Percentiles rank a stretch among this genome's conserved stretches.
Conservation (phyloP, 331 rosid species). For the Rhamnella rubrinervis region DNA sequence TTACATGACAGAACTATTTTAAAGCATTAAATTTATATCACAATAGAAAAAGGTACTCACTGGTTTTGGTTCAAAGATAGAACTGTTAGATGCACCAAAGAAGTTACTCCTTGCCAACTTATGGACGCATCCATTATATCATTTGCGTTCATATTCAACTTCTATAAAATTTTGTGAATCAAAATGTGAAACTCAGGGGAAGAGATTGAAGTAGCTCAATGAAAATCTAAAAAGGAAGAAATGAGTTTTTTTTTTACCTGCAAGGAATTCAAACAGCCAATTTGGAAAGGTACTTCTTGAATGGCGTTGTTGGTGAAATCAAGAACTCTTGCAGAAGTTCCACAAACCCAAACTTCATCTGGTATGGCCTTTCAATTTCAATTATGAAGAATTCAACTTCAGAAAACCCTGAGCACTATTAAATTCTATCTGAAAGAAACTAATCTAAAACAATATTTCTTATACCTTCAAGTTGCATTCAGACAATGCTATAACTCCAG, state of each 20-base stretch:
- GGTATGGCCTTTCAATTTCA: slow-evolving; percentile 62
- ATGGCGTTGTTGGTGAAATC: slow-evolving; percentile 65
- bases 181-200: background rate
- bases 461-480: slow-evolving; percentile 82
- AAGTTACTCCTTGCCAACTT: slow-evolving; percentile 66
- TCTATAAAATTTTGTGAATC: slow-evolving; percentile 46
- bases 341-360: slow-evolving; percentile 76
- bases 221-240: slow-evolving; percentile 20
- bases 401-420: background rate
- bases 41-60: slow-evolving; percentile 48
- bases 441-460: background rate
- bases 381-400: slow-evolving; percentile 14
- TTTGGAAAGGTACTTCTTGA: slow-evolving; percentile 47
- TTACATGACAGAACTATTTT: too few relatives aligned
- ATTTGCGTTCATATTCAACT: slow-evolving; percentile 58
- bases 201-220: slow-evolving; percentile 1
- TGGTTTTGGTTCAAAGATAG: slow-evolving; percentile 67
- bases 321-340: slow-evolving; percentile 60
- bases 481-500: slow-evolving; percentile 75
- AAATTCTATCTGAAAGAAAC: background rate
- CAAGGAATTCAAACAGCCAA: slow-evolving; percentile 46
- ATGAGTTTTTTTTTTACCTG: slow-evolving; percentile 44
- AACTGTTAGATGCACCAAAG: slow-evolving; percentile 56
- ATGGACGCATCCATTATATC: slow-evolving; percentile 49
- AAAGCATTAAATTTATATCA: slow-evolving; percentile 10